These are phyloP conservation scores for Suillus cothurnatus DNA, from an alignment of 768 basidiomycete species.

Conservation along the genomic window DNA sequence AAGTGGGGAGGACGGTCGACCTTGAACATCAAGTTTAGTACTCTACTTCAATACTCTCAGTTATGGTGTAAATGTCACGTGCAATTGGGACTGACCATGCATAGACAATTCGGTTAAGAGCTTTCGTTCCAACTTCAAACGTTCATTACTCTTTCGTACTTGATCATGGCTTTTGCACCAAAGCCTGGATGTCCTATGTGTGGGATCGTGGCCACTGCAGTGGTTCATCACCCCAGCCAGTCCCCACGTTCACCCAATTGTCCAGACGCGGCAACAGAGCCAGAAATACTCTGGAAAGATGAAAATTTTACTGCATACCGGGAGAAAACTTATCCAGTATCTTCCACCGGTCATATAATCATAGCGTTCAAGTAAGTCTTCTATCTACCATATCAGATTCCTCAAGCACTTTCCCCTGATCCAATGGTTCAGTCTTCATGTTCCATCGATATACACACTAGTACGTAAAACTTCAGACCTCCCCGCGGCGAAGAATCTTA, in stretches of 20 bases:
- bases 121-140: constrained; percentile 11
- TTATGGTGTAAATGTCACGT: constrained; percentile 2
- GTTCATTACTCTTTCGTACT: background rate
- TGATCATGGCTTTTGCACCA: constrained; percentile 54
- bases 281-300: constrained; percentile 74
- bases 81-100: constrained; percentile 4
- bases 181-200: constrained; percentile 79
- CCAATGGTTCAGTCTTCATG: constrained; percentile 58
- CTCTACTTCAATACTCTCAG: background rate
- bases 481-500: constrained; percentile 12
- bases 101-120: background rate
- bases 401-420: constrained; percentile 47
- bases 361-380: constrained; percentile 72
- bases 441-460: constrained; percentile 75
- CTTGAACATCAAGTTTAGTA: background rate
- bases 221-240: constrained; percentile 45
- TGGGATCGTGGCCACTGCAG: constrained; percentile 59
- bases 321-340: constrained; percentile 70
- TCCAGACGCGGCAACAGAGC: constrained; percentile 47
- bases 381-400: constrained; percentile 16
- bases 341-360: constrained; percentile 71
- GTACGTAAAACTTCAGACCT: constrained; percentile 41
- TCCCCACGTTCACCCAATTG: constrained; percentile 50
- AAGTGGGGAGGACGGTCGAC: background rate
- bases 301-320: constrained; percentile 76